Evolutionary conservation across 129 eudicot genomes (phyloP).

Genomic region (Calendula officinalis): DNA sequence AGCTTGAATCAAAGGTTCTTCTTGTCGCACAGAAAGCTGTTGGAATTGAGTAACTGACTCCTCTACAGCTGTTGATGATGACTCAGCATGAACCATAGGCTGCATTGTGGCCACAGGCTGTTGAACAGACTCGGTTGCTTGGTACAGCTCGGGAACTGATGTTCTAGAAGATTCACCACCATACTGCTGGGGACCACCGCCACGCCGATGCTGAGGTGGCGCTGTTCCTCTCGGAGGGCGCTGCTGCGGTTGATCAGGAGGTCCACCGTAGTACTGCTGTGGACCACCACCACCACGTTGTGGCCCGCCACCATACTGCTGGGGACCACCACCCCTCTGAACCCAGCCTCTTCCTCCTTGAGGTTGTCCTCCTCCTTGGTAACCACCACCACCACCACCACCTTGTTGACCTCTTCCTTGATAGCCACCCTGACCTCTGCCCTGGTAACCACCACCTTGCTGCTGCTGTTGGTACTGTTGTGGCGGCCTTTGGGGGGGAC

Average conservation of each 20-base stretch:
- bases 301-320: slow-evolving; percentile 43
- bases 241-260: no score
- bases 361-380: slow-evolving; percentile 38
- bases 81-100: slow-evolving; percentile 43
- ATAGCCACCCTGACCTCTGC: slow-evolving; percentile 29
- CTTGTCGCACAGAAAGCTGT: slow-evolving; percentile 51
- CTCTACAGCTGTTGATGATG: slow-evolving; percentile 38
- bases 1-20: slow-evolving; percentile 42
- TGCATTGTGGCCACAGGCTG: slow-evolving; percentile 58
- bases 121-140: slow-evolving; percentile 76
- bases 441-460: slow-evolving; percentile 26
- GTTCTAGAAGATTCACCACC: slow-evolving; percentile 65
- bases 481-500: not conserved
- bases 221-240: no score
- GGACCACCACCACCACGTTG: no score
- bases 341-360: slow-evolving; percentile 75
- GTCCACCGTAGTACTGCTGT: no score
- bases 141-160: slow-evolving; percentile 95
- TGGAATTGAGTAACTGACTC: slow-evolving; percentile 44
- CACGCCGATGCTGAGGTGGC: no score
- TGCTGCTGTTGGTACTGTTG: slow-evolving; percentile 32
- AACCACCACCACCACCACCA: slow-evolving; percentile 28
- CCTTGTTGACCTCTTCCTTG: slow-evolving; percentile 28
- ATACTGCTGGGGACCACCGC: slow-evolving; percentile 43
- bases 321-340: slow-evolving; percentile 45